Conservation (phyloP, 192 early-diverging fungal genomes). For the Jimgerdemannia lactiflua region DNA sequence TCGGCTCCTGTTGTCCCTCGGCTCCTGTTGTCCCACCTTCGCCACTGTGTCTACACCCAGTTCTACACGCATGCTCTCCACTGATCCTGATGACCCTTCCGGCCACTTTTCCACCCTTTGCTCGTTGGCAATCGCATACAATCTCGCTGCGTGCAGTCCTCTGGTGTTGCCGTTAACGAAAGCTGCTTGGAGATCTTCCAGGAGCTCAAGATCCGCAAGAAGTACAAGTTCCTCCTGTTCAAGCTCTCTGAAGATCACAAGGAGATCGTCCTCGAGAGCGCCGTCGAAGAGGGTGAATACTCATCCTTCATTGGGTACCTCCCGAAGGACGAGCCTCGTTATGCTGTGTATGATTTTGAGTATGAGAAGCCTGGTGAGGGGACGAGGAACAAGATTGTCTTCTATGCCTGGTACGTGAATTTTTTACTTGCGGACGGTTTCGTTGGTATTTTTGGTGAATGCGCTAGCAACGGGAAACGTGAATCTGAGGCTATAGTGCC, state of each 20-base stretch:
- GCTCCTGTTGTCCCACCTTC: not conserved
- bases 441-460: no score
- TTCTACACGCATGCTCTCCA: not conserved
- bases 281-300: slow-evolving; percentile 48
- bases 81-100: not conserved
- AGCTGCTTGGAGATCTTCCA: slow-evolving; percentile 62
- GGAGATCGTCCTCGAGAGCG: slow-evolving; percentile 67
- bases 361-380: slow-evolving; percentile 63
- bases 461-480: no score
- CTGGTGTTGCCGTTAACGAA: slow-evolving; percentile 69
- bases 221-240: slow-evolving; percentile 78
- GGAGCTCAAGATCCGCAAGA: slow-evolving; percentile 72
- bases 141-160: slow-evolving; percentile 41
- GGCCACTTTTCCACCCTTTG: not conserved
- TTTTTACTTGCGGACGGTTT: not conserved
- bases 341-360: slow-evolving; percentile 88
- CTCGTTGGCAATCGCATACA: not conserved
- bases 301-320: slow-evolving; percentile 66
- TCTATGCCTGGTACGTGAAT: slow-evolving; percentile 70
- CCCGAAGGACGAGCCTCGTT: slow-evolving; percentile 72
- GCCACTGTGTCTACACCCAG: not conserved
- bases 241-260: slow-evolving; percentile 69
- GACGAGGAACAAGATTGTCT: slow-evolving; percentile 82
- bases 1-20: no score
- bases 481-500: no score